Evolutionary conservation across 192 early-diverging fungal genomes (phyloP).

Genomic region (Podila horticola): DNA sequence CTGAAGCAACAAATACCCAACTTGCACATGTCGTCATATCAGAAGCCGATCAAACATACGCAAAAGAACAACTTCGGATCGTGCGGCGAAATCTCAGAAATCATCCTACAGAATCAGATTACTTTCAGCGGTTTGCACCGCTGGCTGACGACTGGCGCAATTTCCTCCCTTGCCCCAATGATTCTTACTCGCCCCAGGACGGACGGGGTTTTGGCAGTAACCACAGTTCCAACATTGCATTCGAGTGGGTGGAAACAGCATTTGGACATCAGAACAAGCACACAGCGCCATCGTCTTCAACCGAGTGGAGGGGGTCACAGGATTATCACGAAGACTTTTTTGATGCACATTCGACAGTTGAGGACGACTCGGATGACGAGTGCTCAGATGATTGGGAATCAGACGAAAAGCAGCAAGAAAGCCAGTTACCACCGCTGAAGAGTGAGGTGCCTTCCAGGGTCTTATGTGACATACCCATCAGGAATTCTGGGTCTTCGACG

Average conservation of each 20-base stretch:
- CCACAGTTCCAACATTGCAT: not conserved
- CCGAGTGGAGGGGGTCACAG: not conserved
- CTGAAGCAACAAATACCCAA: not conserved
- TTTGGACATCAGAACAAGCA: not conserved
- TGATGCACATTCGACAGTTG: not conserved
- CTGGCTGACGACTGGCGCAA: conserved; percentile 34
- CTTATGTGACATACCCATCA: not conserved
- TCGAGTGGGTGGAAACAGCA: not conserved
- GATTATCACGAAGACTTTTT: not conserved
- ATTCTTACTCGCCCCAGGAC: not conserved
- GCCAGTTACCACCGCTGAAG: not conserved
- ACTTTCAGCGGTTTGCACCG: conserved; percentile 22
- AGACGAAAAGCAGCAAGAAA: not conserved
- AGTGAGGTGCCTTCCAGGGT: not conserved
- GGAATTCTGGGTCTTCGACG: not conserved
- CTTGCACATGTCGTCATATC: not conserved
- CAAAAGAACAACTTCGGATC: conserved; percentile 27
- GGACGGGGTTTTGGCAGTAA: not conserved
- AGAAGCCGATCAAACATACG: conserved; percentile 10
- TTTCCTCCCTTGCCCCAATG: conserved; percentile 17
- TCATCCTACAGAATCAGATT: conserved; percentile 17
- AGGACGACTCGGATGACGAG: not conserved
- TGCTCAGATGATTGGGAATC: not conserved
- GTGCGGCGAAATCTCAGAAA: conserved; percentile 23
- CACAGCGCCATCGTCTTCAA: not conserved